Evolutionary conservation across 2,329 filamentous ascomycete species (phyloP), one percentile per base, ranked within the genome.

Genomic region (Hysterium pulicare): DNA sequence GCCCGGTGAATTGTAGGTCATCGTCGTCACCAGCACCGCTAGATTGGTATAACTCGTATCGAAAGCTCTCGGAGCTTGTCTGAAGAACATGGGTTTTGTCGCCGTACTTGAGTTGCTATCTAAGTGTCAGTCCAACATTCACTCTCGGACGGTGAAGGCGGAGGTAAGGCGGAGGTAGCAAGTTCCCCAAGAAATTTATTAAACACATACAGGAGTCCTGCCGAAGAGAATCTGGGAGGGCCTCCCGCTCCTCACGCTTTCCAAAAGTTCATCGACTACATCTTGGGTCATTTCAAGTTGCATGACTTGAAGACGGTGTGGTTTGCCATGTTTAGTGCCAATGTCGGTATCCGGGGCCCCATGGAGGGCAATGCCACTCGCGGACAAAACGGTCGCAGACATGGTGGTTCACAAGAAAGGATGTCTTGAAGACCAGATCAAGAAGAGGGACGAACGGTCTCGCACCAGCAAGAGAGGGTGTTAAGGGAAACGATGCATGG

Each of bases 41-140:
- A 44, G 68, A 59, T 36, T 59, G 62, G 68, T 82, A 84, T 47
- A 84, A 64, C 64, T 83, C 81, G 50, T 76, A 75, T 46, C 73
- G 73, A 54, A 75, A 73, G 31, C 69, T 70, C 57, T 81, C 77
- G 46, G 75, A 60, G 44, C 66, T 72, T 50, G 77, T 71, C 45
- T 75, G 71, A 53, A 83, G 71, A 23, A 73, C 66, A 47, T 80
- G 73, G 23, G 73, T 73, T 58, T 78, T 78, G 59, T 74, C 74
- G 50, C 76, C 79, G 54, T 76, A 77, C 53, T 76, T 75, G 47
- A 84, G 71, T 59, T 75, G 74, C 64, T 78, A 53, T 47, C 49
- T 51, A 35, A 41, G 49, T 36, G 61, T 66, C 46, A 66, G 62
- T 55, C 40, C 32, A 41, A 45, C 49, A 44, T 43, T 46, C 39